Conservation (phyloP, 202 grass and related monocot genomes). For the Dendrocalamus latiflorus region DNA sequence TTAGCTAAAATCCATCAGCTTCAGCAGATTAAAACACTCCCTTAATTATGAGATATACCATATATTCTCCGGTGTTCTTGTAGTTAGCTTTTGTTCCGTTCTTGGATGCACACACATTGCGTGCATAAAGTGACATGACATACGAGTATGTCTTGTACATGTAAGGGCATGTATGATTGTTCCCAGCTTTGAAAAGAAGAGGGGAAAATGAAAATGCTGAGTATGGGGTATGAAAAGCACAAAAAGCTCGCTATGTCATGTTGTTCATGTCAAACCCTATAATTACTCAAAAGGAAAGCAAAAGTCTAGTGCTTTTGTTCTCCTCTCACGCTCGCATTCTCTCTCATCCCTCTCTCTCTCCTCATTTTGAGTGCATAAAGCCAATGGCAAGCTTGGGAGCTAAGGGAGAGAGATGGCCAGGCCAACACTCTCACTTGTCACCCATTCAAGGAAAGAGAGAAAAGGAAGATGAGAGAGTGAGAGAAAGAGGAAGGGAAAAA, state of each 20-base stretch:
- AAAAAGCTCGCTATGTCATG: slow-evolving; percentile 31
- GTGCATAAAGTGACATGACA: slow-evolving; percentile 49
- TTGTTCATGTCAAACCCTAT: slow-evolving; percentile 45
- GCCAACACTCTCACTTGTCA: too few relatives aligned
- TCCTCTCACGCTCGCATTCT: neutral
- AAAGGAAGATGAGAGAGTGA: too few relatives aligned
- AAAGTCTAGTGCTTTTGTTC: slow-evolving; percentile 22
- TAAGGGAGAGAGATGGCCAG: too few relatives aligned
- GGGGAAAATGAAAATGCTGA: neutral
- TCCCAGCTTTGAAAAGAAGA: slow-evolving; percentile 19
- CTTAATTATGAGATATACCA: slow-evolving; percentile 46
- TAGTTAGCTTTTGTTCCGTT: slow-evolving; percentile 42
- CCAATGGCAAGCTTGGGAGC: too few relatives aligned
- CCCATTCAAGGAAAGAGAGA: too few relatives aligned
- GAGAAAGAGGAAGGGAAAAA: too few relatives aligned
- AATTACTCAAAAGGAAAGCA: slow-evolving; percentile 37
- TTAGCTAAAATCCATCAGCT: too few relatives aligned
- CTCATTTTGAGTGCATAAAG: too few relatives aligned
- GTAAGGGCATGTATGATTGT: slow-evolving; percentile 32
- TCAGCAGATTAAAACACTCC: too few relatives aligned
- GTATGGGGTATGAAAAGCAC: slow-evolving; percentile 37
- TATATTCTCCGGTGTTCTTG: slow-evolving; percentile 51
- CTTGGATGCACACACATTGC: slow-evolving; percentile 29
- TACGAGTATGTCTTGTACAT: slow-evolving; percentile 39
- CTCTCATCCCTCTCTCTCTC: neutral